phyloP scores from a whole-genome alignment of 768 basidiomycete species.

The Kwoniella newhampshirensis region DNA sequence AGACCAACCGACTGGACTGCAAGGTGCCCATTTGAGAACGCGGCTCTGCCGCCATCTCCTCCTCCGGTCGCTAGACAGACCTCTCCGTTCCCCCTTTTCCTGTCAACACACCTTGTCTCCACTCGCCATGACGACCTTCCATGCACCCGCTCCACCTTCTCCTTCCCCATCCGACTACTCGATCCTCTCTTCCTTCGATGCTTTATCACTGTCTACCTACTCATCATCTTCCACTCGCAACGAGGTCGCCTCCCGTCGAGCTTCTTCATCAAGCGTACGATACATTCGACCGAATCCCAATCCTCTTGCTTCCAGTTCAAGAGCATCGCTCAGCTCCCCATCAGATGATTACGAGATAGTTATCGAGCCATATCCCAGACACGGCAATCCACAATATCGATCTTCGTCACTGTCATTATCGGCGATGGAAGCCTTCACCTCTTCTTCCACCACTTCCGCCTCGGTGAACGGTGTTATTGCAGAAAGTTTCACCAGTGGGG shows the following conservation, averaged over 20 bases:
- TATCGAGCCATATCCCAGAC: neutral
- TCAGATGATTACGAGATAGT: slow-evolving; percentile 1
- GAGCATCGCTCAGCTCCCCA: neutral
- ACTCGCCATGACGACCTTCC: too few relatives aligned
- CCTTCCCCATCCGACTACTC: slow-evolving; percentile 25
- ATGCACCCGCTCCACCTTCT: too few relatives aligned
- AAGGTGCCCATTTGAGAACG: too few relatives aligned
- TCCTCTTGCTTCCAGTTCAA: too few relatives aligned
- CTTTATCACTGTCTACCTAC: slow-evolving; percentile 17
- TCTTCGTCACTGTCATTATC: neutral
- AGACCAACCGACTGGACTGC: too few relatives aligned
- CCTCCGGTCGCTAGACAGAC: too few relatives aligned
- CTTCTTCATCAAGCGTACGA: neutral
- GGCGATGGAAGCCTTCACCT: slow-evolving; percentile 6
- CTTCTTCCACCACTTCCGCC: neutral
- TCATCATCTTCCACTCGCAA: neutral
- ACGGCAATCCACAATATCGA: neutral
- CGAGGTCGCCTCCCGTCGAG: neutral
- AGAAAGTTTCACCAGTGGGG: neutral
- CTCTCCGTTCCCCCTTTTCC: too few relatives aligned
- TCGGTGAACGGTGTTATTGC: too few relatives aligned
- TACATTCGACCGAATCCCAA: neutral
- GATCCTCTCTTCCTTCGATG: slow-evolving; percentile 21
- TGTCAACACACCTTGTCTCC: neutral
- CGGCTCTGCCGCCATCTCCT: too few relatives aligned